Conservation (phyloP, 345 rosid genomes). For the Hibiscus syriacus region DNA sequence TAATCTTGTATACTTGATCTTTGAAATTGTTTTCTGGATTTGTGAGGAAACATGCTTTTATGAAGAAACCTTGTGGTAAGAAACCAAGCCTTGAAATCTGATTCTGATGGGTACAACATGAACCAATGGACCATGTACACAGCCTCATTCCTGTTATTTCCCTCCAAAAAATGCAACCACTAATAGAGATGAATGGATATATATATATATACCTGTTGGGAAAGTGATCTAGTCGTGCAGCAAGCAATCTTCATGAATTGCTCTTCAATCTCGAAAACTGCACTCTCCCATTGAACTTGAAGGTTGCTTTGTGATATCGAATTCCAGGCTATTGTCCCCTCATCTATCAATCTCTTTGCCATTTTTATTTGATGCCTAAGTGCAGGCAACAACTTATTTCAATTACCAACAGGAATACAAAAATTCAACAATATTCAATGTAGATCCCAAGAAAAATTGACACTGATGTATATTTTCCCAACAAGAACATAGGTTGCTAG, state of each 20-base stretch:
- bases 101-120: background rate
- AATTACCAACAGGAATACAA: background rate
- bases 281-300: conserved; percentile 70
- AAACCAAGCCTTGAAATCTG: background rate
- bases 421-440: background rate
- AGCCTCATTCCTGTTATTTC: background rate
- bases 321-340: conserved; percentile 84
- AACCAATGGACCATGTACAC: background rate
- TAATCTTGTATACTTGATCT: background rate
- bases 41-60: background rate
- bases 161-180: background rate
- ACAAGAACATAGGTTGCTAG: background rate
- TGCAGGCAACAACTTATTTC: background rate
- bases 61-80: background rate
- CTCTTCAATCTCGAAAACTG: conserved; percentile 65
- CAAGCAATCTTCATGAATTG: conserved; percentile 74
- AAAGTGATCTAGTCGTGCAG: conserved; percentile 69
- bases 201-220: conserved; percentile 33
- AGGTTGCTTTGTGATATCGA: conserved; percentile 54
- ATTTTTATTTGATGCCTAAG: conserved; percentile 65
- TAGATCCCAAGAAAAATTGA: conserved; percentile 1
- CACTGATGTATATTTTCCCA: background rate
- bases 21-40: background rate
- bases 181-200: background rate
- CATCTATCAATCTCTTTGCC: conserved; percentile 75